Base-by-base conservation (phyloP, 1,284 basidiomycete species). In the Moesziomyces sp. region DNA sequence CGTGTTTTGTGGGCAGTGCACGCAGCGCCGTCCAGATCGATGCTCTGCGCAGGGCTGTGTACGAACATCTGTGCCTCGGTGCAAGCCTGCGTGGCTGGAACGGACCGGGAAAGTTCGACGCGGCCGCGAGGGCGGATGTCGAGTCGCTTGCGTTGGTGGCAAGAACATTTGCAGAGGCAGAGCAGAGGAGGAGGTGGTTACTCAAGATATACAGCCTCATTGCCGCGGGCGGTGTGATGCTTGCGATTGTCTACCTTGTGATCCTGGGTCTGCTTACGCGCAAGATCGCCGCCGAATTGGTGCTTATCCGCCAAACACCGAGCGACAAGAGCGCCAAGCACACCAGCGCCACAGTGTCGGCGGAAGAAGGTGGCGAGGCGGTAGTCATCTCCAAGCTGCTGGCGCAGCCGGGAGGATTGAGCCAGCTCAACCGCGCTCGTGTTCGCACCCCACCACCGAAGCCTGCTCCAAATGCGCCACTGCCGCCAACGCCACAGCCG, bases 221-320 rank as follows among this genome's bases (percentile, higher is more conserved):
- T 9, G 59, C 58, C 8, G 1, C 51, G 1, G 57, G 48, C 19
- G 69, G 54, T 0, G 43, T 63, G 8, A 21, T 26, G 3, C 46
- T 63, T 2, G 18, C 50, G 1, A 0, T 56, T 3, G 10, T 10
- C 2, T 72, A 72, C 21, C 42, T 59, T 5, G 26, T 26, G 3
- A 60, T 67, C 10, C 40, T 72, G 23, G 42, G 53, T 0, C 13
- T 33, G 21, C 46, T 72, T 5, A 30, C 59, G 0, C 23, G 60
- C 5, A 60, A 45, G 23, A 63, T 67, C 6, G 56, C 44, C 10
- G 35, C 30, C 11, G 69, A 72, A 38, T 46, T 72, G 1, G 58
- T 44, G 5, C 46, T 56, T 35, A 16, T 72, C 24, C 52, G 69
- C 7, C 26, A 28, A 30, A 38, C 10, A 46, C 44, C 10, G 6